Evolutionary conservation across 371 early-diverging fungal species (phyloP).

Genomic region (Blakeslea trispora): DNA sequence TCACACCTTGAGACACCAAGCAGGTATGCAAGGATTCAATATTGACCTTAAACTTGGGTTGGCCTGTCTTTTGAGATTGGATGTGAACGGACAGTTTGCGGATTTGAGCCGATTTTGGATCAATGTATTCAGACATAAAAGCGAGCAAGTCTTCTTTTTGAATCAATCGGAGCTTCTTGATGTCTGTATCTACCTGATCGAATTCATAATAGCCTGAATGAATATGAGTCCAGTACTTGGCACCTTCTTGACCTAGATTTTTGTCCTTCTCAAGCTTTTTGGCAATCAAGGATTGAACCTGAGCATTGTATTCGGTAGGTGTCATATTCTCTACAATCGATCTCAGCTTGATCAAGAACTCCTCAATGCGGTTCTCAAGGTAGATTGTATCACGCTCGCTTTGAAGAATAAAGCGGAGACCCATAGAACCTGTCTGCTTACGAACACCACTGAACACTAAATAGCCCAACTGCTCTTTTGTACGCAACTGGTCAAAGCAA

Average conservation of each 20-base stretch:
- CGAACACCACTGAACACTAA: conserved; percentile 75
- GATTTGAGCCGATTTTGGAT: conserved; percentile 53
- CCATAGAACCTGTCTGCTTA: conserved; percentile 63
- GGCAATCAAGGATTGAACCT: conserved; percentile 70
- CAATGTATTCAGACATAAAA: conserved; percentile 63
- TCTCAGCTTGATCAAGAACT: conserved; percentile 66
- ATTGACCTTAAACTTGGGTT: conserved; percentile 44
- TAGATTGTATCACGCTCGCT: conserved; percentile 86
- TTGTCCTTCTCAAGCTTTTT: conserved; percentile 85
- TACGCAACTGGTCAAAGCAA: conserved; percentile 90
- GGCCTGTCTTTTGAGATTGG: conserved; percentile 56
- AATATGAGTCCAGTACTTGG: conserved; percentile 81
- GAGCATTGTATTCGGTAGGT: conserved; percentile 72
- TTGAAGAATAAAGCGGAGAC: conserved; percentile 81
- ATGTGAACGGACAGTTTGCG: conserved; percentile 75
- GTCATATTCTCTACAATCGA: conserved; percentile 65
- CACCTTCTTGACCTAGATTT: conserved; percentile 78
- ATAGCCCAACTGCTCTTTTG: conserved; percentile 90
- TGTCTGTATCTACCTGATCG: conserved; percentile 68
- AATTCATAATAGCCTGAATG: conserved; percentile 84
- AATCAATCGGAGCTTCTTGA: conserved; percentile 55
- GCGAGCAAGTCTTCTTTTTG: conserved; percentile 50
- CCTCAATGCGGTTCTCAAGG: conserved; percentile 80
- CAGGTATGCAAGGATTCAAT: conserved; percentile 50
- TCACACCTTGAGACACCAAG: conserved; percentile 38